Percentiles rank a stretch among this genome's conserved stretches.
These are phyloP conservation scores for Fusarium equiseti DNA, from an alignment of 2,329 filamentous ascomycete genomes.

Conservation along the genomic window DNA sequence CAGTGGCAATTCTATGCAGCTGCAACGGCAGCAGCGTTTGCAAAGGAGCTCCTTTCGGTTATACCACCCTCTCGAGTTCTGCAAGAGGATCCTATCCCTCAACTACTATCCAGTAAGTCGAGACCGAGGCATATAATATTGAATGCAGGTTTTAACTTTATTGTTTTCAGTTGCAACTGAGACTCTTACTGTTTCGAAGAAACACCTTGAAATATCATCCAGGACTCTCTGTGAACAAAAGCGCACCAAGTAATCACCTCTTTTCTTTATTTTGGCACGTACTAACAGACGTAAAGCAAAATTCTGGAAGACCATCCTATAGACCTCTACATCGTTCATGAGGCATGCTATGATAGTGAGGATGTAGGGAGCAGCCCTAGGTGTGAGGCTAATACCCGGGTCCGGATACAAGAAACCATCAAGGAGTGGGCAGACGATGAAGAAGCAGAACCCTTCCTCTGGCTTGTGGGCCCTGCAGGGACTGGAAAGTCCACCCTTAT, in stretches of 20 bases:
- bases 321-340: background rate
- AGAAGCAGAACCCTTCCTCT: fast-evolving
- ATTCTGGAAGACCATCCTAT: background rate
- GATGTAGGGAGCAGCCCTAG: background rate
- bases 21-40: background rate
- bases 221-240: background rate
- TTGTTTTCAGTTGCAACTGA: background rate
- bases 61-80: background rate
- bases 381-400: background rate
- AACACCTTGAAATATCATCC: background rate
- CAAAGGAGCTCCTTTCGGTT: background rate
- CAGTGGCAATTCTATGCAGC: background rate
- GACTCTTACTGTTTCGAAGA: background rate
- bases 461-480: background rate
- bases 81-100: fast-evolving
- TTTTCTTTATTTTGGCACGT: fast-evolving
- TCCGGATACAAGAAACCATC: fast-evolving
- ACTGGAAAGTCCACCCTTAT: background rate
- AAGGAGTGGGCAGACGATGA: background rate
- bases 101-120: background rate
- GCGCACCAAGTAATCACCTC: background rate
- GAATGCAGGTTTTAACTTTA: no score
- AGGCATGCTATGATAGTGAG: background rate
- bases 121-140: no score
- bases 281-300: background rate